Conservation (phyloP, 2,329 filamentous ascomycete genomes). For the Neofusicoccum ribis region DNA sequence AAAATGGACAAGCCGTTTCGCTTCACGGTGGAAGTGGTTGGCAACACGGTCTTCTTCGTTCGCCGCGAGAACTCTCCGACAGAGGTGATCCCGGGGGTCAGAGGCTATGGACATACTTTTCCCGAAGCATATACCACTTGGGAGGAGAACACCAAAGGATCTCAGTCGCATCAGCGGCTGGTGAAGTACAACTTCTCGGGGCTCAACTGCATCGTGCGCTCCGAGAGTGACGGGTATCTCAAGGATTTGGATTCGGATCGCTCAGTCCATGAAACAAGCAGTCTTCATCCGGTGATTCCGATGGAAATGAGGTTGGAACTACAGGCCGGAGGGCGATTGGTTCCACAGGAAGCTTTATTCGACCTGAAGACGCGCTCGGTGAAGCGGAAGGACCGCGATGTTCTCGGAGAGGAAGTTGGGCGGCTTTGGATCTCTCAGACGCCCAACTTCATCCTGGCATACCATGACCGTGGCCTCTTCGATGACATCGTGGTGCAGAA, state of each 20-base stretch:
- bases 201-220: constrained; percentile 55
- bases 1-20: constrained; percentile 54
- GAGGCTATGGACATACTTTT: constrained; percentile 67
- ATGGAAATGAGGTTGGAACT: constrained; percentile 23
- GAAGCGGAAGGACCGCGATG: constrained; percentile 32
- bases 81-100: constrained; percentile 56
- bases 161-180: constrained; percentile 63
- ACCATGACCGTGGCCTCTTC: constrained; percentile 49
- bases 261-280: background rate
- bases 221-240: constrained; percentile 60
- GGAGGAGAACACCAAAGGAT: constrained; percentile 55
- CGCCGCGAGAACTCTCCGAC: constrained; percentile 62
- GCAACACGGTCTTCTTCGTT: constrained; percentile 62
- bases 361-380: constrained; percentile 54
- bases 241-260: constrained; percentile 11
- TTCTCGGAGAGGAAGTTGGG: constrained; percentile 44
- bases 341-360: constrained; percentile 50
- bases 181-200: constrained; percentile 60
- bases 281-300: background rate
- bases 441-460: constrained; percentile 54
- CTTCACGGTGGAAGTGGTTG: constrained; percentile 58
- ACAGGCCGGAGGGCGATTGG: constrained; percentile 24
- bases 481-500: constrained; percentile 43
- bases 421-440: constrained; percentile 54
- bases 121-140: constrained; percentile 67